Conservation (phyloP, 1,284 basidiomycete genomes). For the Kalmanozyma brasiliensis region DNA sequence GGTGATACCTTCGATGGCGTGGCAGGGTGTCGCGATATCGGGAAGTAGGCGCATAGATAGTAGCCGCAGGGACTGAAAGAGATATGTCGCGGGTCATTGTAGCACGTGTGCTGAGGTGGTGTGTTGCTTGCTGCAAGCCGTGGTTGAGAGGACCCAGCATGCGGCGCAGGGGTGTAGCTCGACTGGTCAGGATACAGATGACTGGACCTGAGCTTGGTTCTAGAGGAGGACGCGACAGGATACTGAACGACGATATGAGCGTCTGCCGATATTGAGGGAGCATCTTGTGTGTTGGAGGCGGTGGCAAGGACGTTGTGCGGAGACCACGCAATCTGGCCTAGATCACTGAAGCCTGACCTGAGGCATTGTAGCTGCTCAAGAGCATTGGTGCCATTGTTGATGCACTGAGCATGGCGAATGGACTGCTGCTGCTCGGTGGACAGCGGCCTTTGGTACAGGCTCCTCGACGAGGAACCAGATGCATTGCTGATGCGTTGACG, state of each 20-base stretch:
- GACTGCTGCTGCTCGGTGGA: constrained; percentile 21
- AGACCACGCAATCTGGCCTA: constrained; percentile 39
- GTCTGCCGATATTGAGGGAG: constrained; percentile 6
- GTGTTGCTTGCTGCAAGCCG: background rate
- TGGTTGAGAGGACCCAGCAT: constrained; percentile 13
- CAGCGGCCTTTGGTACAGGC: background rate
- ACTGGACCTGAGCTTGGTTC: constrained; percentile 5
- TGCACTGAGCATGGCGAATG: constrained; percentile 24
- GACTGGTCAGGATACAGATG: constrained; percentile 26
- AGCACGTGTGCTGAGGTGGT: background rate
- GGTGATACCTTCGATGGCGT: background rate
- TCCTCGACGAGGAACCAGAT: constrained; percentile 3
- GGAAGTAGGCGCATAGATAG: constrained; percentile 42
- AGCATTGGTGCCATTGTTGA: constrained; percentile 23
- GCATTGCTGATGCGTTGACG: constrained; percentile 17
- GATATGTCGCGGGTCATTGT: constrained; percentile 33
- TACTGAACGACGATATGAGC: constrained; percentile 33
- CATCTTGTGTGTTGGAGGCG: constrained; percentile 28
- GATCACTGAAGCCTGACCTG: constrained; percentile 4
- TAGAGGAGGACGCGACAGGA: constrained; percentile 12
- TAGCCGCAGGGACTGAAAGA: constrained; percentile 50
- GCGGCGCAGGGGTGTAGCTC: constrained; percentile 1
- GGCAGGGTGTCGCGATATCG: background rate
- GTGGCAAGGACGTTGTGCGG: constrained; percentile 33
- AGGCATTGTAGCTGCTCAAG: constrained; percentile 18